Evolutionary conservation across 139 green algal genomes (phyloP).

Genomic region (Chlorella sp.): DNA sequence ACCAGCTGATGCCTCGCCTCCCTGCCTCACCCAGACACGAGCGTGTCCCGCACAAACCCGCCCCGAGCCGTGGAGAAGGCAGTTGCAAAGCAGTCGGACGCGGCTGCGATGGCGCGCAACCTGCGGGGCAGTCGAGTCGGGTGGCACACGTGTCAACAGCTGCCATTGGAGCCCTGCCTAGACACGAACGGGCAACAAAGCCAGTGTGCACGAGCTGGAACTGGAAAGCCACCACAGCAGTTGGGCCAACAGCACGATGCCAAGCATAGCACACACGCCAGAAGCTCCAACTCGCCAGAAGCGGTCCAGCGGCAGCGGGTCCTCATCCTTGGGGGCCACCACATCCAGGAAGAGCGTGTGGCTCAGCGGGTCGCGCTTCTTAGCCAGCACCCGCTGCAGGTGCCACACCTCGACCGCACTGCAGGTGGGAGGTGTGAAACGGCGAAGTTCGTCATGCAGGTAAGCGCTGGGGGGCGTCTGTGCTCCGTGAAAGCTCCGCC

Average conservation of each 20-base stretch:
- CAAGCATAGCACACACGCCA: neutral
- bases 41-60: slow-evolving; percentile 72
- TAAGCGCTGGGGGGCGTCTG: no score
- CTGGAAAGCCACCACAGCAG: neutral
- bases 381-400: slow-evolving; percentile 91
- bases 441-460: no score
- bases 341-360: slow-evolving; percentile 92
- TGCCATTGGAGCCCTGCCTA: no score
- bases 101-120: slow-evolving; percentile 34
- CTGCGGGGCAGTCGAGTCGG: neutral
- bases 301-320: slow-evolving; percentile 35
- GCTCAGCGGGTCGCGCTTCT: slow-evolving; percentile 94
- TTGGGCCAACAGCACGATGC: neutral
- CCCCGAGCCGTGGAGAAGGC: slow-evolving; percentile 59
- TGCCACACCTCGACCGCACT: slow-evolving; percentile 79
- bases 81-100: slow-evolving; percentile 56
- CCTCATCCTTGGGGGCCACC: slow-evolving; percentile 40
- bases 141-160: no score
- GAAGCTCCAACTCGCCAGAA: slow-evolving; percentile 63
- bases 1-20: no score
- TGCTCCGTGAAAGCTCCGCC: no score
- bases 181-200: neutral
- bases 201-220: neutral
- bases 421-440: neutral
- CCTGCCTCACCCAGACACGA: slow-evolving; percentile 46